These are phyloP conservation scores for Acer yangbiense DNA, from an alignment of 345 rosid genomes.

Conservation along the genomic window DNA sequence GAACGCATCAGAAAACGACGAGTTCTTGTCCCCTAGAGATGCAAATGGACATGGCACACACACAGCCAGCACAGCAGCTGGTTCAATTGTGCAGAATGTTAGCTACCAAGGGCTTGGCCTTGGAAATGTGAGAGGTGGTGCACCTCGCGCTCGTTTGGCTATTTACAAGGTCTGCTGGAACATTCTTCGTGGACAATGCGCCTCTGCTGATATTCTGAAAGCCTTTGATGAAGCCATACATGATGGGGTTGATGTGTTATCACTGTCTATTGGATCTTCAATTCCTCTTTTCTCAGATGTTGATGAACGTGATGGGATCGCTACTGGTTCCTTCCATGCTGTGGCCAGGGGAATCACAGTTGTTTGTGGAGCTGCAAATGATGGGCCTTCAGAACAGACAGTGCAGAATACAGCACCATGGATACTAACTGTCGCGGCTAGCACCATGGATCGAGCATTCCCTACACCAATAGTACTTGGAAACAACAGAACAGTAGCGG, in stretches of 20 bases:
- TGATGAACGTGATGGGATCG: slow-evolving; percentile 46
- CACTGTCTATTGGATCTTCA: slow-evolving; percentile 30
- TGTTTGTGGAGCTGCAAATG: slow-evolving; percentile 51
- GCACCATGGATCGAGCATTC: slow-evolving; percentile 50
- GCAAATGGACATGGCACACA: slow-evolving; percentile 65
- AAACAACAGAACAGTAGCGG: slow-evolving; percentile 33
- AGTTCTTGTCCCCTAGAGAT: slow-evolving; percentile 55
- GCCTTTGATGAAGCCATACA: slow-evolving; percentile 57
- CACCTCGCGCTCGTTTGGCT: slow-evolving; percentile 54
- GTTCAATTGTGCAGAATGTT: slow-evolving; percentile 38
- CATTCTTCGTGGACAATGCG: slow-evolving; percentile 31
- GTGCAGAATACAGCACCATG: slow-evolving; percentile 55
- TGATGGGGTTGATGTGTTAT: slow-evolving; percentile 46
- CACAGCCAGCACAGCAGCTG: slow-evolving; percentile 59
- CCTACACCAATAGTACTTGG: slow-evolving; percentile 47
- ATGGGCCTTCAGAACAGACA: slow-evolving; percentile 42
- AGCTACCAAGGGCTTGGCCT: slow-evolving; percentile 44
- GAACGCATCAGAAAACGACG: slow-evolving; percentile 33
- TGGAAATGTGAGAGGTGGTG: slow-evolving; percentile 52
- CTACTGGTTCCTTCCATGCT: slow-evolving; percentile 56
- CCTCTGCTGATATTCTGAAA: slow-evolving; percentile 48
- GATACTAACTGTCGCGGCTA: slow-evolving; percentile 62
- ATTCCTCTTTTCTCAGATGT: slow-evolving; percentile 42
- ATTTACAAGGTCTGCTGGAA: slow-evolving; percentile 62
- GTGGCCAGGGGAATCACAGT: slow-evolving; percentile 55